Evolutionary conservation across 148 eudicot genomes (phyloP).

Genomic region (Rhododendron mucronatum): DNA sequence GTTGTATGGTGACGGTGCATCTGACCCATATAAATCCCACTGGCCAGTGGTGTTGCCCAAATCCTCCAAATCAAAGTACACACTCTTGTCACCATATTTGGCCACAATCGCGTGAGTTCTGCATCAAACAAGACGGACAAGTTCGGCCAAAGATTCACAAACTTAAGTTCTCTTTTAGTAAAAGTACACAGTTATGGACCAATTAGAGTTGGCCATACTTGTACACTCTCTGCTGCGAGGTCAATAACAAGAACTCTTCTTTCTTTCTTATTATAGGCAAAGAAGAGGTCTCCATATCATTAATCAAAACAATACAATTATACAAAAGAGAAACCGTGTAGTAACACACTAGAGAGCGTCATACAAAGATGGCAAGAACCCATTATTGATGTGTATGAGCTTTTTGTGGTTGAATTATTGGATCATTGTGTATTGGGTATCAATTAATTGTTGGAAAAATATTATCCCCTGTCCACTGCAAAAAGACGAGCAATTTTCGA

Average conservation of each 20-base stretch:
- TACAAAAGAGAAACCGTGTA: too few relatives aligned
- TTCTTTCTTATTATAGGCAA: too few relatives aligned
- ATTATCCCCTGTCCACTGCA: too few relatives aligned
- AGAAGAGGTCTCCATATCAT: too few relatives aligned
- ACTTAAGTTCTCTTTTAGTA: neutral
- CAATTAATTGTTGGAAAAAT: too few relatives aligned
- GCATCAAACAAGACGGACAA: neutral
- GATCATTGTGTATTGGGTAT: too few relatives aligned
- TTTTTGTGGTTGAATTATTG: too few relatives aligned
- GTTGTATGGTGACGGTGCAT: conserved; percentile 99
- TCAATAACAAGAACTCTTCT: neutral
- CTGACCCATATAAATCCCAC: conserved; percentile 97
- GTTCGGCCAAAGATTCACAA: neutral
- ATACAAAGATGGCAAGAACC: too few relatives aligned
- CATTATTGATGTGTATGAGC: too few relatives aligned
- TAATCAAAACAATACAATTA: too few relatives aligned
- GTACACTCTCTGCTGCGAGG: neutral
- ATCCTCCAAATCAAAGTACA: conserved; percentile 94
- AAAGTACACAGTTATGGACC: neutral
- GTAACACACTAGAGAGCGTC: too few relatives aligned
- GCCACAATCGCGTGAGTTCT: conserved; percentile 81
- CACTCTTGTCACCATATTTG: conserved; percentile 94
- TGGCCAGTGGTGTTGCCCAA: conserved; percentile 95
- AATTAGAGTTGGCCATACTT: neutral
- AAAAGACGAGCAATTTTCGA: too few relatives aligned